Conservation (phyloP, 768 basidiomycete genomes). For the Kwoniella sp. region DNA sequence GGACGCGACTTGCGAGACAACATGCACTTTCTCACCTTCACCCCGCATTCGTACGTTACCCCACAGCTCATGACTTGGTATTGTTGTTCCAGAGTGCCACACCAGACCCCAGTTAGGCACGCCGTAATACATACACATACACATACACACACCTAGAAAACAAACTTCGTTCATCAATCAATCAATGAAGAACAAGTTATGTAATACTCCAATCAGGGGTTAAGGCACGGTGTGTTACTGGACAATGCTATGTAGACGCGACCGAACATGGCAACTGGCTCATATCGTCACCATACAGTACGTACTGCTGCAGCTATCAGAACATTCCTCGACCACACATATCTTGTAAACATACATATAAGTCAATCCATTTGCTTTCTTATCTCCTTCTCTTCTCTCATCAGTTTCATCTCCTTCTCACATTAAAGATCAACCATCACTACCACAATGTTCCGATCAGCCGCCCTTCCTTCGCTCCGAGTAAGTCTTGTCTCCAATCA, state of each 20-base stretch:
- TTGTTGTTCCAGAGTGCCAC: not conserved
- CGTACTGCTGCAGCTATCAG: no score
- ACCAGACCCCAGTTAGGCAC: not conserved
- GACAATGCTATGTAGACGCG: not conserved
- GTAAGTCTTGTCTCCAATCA: slow-evolving; percentile 4
- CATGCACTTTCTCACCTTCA: no score
- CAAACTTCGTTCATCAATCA: not conserved
- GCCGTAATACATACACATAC: no score
- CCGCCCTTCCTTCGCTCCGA: slow-evolving; percentile 18
- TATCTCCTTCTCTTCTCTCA: slow-evolving; percentile 6
- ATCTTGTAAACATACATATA: slow-evolving; percentile 3
- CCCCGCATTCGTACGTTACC: no score
- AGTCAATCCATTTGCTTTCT: not conserved
- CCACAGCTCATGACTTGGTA: no score
- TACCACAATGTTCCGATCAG: slow-evolving; percentile 24
- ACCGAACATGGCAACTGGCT: slow-evolving; percentile 2
- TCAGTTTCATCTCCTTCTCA: not conserved
- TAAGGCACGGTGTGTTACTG: slow-evolving; percentile 3
- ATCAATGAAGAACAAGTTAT: not conserved
- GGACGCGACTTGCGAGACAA: no score
- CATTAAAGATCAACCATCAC: not conserved
- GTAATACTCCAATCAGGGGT: not conserved
- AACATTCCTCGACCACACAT: slow-evolving; percentile 2
- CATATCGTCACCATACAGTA: not conserved
- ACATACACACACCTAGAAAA: not conserved